A percentile compares a stretch with the other conserved stretches of the same genome.
Conservation (phyloP, 1,284 basidiomycete genomes). For the Rhodotorula sp. region DNA sequence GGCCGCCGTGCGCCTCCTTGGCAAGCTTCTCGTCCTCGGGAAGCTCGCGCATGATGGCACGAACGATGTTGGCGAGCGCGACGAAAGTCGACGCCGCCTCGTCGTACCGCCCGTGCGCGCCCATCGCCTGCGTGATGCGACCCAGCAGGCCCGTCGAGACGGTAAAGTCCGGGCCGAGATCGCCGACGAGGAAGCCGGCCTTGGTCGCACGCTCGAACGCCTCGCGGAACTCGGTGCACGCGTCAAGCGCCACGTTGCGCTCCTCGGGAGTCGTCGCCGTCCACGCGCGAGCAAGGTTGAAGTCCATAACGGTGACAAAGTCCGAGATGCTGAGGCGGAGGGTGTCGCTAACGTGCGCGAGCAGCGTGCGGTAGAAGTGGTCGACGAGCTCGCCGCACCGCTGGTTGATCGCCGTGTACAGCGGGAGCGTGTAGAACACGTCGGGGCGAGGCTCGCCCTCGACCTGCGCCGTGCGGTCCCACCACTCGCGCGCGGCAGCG, state of each 20-base stretch:
- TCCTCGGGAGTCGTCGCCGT: neutral
- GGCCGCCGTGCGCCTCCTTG: neutral
- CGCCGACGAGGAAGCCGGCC: constrained; percentile 8
- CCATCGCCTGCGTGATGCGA: constrained; percentile 22
- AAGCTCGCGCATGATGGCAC: constrained; percentile 7
- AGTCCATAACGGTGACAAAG: constrained; percentile 32
- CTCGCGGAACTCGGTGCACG: constrained; percentile 26
- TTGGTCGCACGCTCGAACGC: constrained; percentile 21
- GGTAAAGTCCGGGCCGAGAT: constrained; percentile 7
- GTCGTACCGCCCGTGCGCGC: constrained; percentile 14
- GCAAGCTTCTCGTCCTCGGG: neutral
- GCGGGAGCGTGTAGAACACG: constrained; percentile 32
- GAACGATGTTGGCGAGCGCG: constrained; percentile 23
- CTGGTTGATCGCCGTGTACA: neutral
- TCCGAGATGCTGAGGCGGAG: constrained; percentile 19
- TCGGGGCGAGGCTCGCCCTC: neutral
- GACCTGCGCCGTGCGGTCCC: constrained; percentile 56
- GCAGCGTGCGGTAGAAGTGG: constrained; percentile 30
- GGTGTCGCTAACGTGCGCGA: constrained; percentile 6
- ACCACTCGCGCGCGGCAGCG: constrained; percentile 68
- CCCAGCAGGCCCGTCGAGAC: constrained; percentile 35
- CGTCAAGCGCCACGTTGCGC: constrained; percentile 7
- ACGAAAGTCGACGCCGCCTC: constrained; percentile 14
- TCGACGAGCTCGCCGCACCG: constrained; percentile 39
- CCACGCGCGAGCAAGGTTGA: constrained; percentile 24